A percentile compares a stretch with the other conserved stretches of the same genome.
phyloP scores from a whole-genome alignment of 2,329 filamentous ascomycete genomes.

The Daldinia eschscholtzii region DNA sequence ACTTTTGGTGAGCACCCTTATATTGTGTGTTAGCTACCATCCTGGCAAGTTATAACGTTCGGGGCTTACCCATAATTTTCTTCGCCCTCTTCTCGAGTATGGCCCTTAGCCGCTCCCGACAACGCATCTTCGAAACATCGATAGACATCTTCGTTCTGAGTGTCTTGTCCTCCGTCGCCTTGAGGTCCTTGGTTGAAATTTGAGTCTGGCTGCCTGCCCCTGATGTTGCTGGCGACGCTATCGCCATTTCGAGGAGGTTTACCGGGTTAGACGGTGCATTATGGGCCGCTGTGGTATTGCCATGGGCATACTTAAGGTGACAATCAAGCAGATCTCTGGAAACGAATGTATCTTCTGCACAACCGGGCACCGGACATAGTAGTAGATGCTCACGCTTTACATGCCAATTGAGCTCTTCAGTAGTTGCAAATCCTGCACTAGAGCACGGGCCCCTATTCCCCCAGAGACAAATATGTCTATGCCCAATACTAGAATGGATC shows the following conservation, averaged over 20 bases:
- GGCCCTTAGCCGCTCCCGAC: constrained; percentile 53
- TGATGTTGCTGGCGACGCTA: not conserved
- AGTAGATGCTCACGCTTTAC: constrained; percentile 60
- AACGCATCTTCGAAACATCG: constrained; percentile 53
- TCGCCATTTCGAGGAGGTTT: constrained; percentile 31
- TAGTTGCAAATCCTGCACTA: constrained; percentile 54
- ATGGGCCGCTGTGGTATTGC: constrained; percentile 29
- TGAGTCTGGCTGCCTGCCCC: not conserved
- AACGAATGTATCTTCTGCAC: constrained; percentile 55
- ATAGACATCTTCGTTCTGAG: constrained; percentile 51
- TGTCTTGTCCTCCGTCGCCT: constrained; percentile 41
- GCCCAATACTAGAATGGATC: constrained; percentile 47
- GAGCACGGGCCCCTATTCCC: constrained; percentile 51
- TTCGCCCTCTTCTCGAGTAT: constrained; percentile 55
- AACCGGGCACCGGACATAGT: constrained; percentile 57
- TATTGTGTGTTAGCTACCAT: constrained; percentile 18
- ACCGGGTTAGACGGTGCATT: constrained; percentile 27
- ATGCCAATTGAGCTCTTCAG: constrained; percentile 58
- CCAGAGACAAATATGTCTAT: constrained; percentile 58
- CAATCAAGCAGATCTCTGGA: constrained; percentile 53
- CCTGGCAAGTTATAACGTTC: not conserved
- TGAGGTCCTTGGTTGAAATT: constrained; percentile 5
- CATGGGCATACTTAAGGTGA: constrained; percentile 56
- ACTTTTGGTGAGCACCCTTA: constrained; percentile 50
- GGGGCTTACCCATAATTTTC: constrained; percentile 47